Evolutionary conservation across 495 filamentous ascomycete genomes (phyloP).

Genomic region (Achaetomiella virescens): DNA sequence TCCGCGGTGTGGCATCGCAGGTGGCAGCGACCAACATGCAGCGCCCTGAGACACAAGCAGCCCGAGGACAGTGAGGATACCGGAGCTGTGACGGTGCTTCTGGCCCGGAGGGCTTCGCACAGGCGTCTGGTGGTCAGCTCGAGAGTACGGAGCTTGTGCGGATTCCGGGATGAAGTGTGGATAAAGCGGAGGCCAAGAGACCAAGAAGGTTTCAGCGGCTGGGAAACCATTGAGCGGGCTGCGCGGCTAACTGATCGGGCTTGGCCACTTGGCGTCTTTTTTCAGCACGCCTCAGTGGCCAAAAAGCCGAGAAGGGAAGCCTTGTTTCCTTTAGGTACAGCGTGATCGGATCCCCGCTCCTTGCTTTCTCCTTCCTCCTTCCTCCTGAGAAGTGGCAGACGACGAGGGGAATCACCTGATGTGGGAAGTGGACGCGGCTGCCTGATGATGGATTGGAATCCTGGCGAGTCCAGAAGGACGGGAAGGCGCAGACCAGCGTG

Average conservation of each 20-base stretch:
- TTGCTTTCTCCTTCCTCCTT: background rate
- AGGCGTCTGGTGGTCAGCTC: background rate
- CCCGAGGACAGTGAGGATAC: background rate
- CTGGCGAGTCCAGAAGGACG: background rate
- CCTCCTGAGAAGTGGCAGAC: background rate
- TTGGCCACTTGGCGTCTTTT: conserved; percentile 19
- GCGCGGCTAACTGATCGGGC: conserved; percentile 29
- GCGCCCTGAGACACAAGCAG: background rate
- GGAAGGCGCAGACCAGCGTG: background rate
- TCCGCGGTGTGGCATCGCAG: background rate
- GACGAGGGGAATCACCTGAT: too few species aligned
- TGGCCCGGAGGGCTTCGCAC: background rate
- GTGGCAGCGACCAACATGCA: background rate
- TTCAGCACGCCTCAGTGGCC: background rate
- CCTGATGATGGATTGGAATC: too few species aligned
- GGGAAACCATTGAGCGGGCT: conserved; percentile 2
- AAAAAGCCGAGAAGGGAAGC: conserved; percentile 2
- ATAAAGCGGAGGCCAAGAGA: background rate
- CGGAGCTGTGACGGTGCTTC: background rate
- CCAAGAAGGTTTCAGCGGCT: conserved; percentile 1
- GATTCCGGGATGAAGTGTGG: background rate
- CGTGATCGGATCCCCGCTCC: background rate
- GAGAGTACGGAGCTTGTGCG: background rate
- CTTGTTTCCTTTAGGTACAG: conserved; percentile 5
- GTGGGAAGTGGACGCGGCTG: too few species aligned